Evolutionary conservation across 345 rosid genomes (phyloP).

Genomic region (Clausena lansium): DNA sequence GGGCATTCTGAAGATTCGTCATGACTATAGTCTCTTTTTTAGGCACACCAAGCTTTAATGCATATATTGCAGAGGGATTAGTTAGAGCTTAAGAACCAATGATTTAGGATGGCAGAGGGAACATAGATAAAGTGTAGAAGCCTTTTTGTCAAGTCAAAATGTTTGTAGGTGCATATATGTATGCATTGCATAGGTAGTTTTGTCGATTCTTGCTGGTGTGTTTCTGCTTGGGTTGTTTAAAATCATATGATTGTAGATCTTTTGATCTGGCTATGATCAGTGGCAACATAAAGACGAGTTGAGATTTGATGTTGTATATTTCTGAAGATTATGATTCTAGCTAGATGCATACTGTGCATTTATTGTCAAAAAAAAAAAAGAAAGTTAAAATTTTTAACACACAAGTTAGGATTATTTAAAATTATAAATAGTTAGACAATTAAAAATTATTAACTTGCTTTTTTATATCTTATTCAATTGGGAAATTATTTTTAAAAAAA

Average conservation of each 20-base stretch:
- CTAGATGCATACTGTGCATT: not conserved
- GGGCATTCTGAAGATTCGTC: conserved; percentile 17
- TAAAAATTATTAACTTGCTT: no score
- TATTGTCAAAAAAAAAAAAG: no score
- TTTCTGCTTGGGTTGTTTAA: no score
- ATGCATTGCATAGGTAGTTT: not conserved
- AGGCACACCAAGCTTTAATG: not conserved
- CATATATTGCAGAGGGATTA: not conserved
- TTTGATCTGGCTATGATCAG: no score
- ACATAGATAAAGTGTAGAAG: not conserved
- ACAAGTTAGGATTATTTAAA: no score
- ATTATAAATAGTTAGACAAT: no score
- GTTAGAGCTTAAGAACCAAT: not conserved
- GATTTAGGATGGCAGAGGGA: not conserved
- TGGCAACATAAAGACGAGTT: no score
- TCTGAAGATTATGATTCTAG: not conserved
- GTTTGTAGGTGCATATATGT: not conserved
- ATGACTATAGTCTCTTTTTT: not conserved
- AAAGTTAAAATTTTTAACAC: no score
- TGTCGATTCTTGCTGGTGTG: not conserved
- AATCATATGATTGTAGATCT: no score
- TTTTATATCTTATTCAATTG: no score
- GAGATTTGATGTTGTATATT: no score
- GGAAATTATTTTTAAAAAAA: no score
- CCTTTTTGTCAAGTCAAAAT: not conserved